Evolutionary conservation across 352 stramenopile species (phyloP).

Genomic region (Phytophthora uliginosa): DNA sequence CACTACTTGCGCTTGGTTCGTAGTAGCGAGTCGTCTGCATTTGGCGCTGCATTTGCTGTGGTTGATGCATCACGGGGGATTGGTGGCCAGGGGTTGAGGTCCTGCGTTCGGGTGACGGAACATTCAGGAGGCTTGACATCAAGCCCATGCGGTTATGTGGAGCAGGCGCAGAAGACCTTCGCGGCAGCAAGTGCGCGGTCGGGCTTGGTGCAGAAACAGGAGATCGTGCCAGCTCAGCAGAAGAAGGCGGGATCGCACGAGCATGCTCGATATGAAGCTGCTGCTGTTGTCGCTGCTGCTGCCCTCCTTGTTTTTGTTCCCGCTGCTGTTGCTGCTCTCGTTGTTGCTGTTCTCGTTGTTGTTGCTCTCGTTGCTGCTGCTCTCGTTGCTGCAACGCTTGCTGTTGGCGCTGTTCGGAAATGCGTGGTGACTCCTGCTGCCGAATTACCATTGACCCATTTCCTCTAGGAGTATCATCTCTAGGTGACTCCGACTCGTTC

Average conservation of each 20-base stretch:
- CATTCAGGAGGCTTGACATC: slow-evolving; percentile 86
- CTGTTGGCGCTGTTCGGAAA: slow-evolving; percentile 25
- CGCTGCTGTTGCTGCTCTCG: slow-evolving; percentile 8
- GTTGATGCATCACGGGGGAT: slow-evolving; percentile 59
- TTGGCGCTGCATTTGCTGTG: slow-evolving; percentile 42
- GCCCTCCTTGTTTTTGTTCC: slow-evolving; percentile 24
- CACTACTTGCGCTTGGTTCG: slow-evolving; percentile 30
- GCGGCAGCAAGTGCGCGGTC: slow-evolving; percentile 68
- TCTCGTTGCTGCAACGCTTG: slow-evolving; percentile 12
- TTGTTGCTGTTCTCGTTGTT: slow-evolving; percentile 15
- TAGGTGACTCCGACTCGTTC: slow-evolving; percentile 87
- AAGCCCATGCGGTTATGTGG: slow-evolving; percentile 70
- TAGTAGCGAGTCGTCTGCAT: slow-evolving; percentile 52
- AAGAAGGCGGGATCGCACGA: slow-evolving; percentile 30
- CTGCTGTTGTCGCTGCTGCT: slow-evolving; percentile 33
- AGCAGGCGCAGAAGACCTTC: slow-evolving; percentile 29
- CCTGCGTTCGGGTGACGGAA: slow-evolving; percentile 66
- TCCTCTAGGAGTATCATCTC: slow-evolving; percentile 53
- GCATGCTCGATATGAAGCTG: slow-evolving; percentile 40
- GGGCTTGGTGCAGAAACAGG: slow-evolving; percentile 51
- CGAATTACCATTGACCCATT: slow-evolving; percentile 49
- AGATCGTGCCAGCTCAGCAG: slow-evolving; percentile 36
- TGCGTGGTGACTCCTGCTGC: slow-evolving; percentile 49
- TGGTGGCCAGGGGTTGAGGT: slow-evolving; percentile 46
- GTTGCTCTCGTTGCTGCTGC: slow-evolving; percentile 13